Percentiles rank a stretch among this genome's conserved stretches.
phyloP scores from a whole-genome alignment of 768 basidiomycete genomes.

The Filobasidium floriforme region DNA sequence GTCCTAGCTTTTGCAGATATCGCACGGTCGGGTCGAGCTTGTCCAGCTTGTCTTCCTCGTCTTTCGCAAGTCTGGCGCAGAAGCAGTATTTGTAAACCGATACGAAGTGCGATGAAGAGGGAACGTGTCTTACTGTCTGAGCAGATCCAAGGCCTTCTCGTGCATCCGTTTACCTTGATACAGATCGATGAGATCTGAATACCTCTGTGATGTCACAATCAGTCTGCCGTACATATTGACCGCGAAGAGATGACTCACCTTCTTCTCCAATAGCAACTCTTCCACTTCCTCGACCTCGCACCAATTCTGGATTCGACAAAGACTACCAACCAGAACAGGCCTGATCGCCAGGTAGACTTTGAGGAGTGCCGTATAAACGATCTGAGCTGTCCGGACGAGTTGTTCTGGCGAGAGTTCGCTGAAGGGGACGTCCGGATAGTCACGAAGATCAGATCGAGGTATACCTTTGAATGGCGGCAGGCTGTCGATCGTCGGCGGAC shows the following conservation, averaged over 20 bases:
- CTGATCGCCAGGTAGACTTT: slow-evolving; percentile 79
- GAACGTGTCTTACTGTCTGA: slow-evolving; percentile 62
- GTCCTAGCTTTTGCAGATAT: slow-evolving; percentile 84
- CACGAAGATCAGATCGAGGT: slow-evolving; percentile 59
- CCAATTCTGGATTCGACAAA: slow-evolving; percentile 91
- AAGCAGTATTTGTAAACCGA: not conserved
- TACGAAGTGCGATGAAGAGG: not conserved
- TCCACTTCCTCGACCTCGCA: slow-evolving; percentile 94
- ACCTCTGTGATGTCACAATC: slow-evolving; percentile 57
- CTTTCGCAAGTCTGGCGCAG: slow-evolving; percentile 60
- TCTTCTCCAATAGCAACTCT: slow-evolving; percentile 67
- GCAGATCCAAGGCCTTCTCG: slow-evolving; percentile 67
- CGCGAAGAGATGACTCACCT: slow-evolving; percentile 51
- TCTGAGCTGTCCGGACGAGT: slow-evolving; percentile 77
- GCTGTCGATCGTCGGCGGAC: slow-evolving; percentile 61
- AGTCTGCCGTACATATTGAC: not conserved
- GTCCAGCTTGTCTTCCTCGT: slow-evolving; percentile 67
- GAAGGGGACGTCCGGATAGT: slow-evolving; percentile 67
- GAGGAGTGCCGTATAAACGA: slow-evolving; percentile 90
- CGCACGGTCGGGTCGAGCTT: slow-evolving; percentile 74
- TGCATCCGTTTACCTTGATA: slow-evolving; percentile 97
- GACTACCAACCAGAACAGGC: slow-evolving; percentile 70
- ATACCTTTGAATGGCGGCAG: slow-evolving; percentile 55
- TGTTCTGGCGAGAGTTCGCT: slow-evolving; percentile 70
- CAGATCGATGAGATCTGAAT: slow-evolving; percentile 75